These are phyloP conservation scores for Luvunga scandens DNA, from an alignment of 345 rosid genomes.

Conservation along the genomic window DNA sequence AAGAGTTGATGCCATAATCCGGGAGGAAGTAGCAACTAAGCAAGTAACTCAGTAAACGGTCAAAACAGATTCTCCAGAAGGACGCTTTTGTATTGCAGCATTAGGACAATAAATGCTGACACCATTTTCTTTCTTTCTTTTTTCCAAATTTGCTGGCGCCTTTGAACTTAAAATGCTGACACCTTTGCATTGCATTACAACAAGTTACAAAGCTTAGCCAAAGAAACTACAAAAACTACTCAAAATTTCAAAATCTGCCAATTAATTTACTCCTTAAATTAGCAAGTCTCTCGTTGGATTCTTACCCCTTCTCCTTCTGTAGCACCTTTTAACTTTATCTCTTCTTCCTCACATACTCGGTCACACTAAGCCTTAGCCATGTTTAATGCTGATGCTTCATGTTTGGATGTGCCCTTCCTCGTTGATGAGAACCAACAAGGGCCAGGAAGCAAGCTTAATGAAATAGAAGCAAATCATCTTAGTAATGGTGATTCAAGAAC, in stretches of 20 bases:
- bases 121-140: too few relatives aligned
- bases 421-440: conserved; percentile 15
- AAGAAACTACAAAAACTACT: neutral
- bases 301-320: neutral
- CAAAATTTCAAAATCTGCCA: neutral
- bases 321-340: neutral
- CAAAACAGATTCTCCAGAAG: too few relatives aligned
- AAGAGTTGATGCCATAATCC: too few relatives aligned
- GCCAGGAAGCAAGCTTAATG: conserved; percentile 2
- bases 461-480: conserved; percentile 9
- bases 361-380: neutral
- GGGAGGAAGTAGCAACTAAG: too few relatives aligned
- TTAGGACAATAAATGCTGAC: too few relatives aligned
- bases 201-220: neutral
- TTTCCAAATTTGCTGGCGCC: too few relatives aligned
- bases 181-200: too few relatives aligned
- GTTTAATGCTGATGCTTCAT: neutral
- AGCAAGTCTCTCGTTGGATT: neutral
- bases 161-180: too few relatives aligned
- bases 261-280: neutral
- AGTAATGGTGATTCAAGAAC: neutral
- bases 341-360: neutral
- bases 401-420: conserved; percentile 16
- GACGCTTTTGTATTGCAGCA: too few relatives aligned
- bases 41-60: too few relatives aligned